phyloP scores from a whole-genome alignment of 345 rosid species.

The Lepidium africanum region DNA sequence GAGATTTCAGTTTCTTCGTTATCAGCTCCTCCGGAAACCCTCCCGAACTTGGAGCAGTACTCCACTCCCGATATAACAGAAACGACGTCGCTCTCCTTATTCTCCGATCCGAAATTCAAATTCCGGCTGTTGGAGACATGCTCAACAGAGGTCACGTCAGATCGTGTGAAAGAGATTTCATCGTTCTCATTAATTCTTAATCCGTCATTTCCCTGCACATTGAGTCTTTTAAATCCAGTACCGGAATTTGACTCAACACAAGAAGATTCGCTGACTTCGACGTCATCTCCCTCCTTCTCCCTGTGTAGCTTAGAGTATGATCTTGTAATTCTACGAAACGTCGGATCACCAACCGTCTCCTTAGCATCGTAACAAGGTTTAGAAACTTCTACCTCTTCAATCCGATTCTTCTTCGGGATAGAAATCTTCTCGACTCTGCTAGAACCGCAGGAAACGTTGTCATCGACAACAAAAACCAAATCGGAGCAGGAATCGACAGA shows the following conservation, averaged over 20 bases:
- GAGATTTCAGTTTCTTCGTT: constrained; percentile 31
- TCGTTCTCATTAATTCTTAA: constrained; percentile 6
- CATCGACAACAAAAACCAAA: constrained; percentile 30
- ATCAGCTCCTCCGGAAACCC: constrained; percentile 13
- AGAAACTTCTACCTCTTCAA: constrained; percentile 27
- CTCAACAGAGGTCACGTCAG: constrained; percentile 39
- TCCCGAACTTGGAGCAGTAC: constrained; percentile 27
- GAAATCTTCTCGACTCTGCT: constrained; percentile 33
- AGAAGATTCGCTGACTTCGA: constrained; percentile 55
- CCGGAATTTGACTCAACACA: constrained; percentile 40
- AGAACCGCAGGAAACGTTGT: constrained; percentile 39
- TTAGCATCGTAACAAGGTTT: constrained; percentile 11
- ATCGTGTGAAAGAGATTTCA: constrained; percentile 30
- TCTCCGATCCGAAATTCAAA: constrained; percentile 24
- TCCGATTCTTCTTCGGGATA: constrained; percentile 33
- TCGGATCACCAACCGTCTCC: constrained; percentile 17
- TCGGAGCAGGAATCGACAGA: constrained; percentile 36
- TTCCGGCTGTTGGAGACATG: constrained; percentile 29
- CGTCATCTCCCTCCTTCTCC: constrained; percentile 26
- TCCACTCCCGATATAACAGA: constrained; percentile 42
- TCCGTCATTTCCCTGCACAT: constrained; percentile 15
- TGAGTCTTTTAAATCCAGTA: constrained; percentile 14
- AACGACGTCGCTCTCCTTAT: constrained; percentile 38
- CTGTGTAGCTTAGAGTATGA: constrained; percentile 34
- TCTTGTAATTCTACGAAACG: constrained; percentile 47